Evolutionary conservation across 2,329 filamentous ascomycete genomes (phyloP), one percentile per base, ranked within the genome.

Genomic region (Xylogone sp.): DNA sequence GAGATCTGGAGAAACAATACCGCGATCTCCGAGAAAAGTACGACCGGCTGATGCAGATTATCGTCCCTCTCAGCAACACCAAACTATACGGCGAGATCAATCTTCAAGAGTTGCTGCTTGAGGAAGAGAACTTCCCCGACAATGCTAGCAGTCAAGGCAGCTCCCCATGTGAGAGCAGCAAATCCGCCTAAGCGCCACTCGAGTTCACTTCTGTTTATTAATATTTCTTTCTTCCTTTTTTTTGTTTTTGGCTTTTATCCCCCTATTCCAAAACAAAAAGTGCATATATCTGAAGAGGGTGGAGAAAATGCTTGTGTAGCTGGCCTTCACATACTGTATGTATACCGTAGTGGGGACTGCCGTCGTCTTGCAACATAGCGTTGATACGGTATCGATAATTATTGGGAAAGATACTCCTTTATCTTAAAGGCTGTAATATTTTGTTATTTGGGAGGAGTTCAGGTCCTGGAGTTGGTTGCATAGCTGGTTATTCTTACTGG

Each of bases 1-100:
- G 52, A 24, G 50, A 55, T 21, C 46, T 55, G 19, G 53, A 55
- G 21, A 43, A 47, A 9, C 53, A 55, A 21, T 52, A 47, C 20
- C 27, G 46, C 24, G 45, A 47, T 6, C 24, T 55, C 3, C 50
- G 52, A 29, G 42, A 29, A 34, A 45, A 45, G 22, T 24, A 45
- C 22, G 43, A 45, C 6, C 8, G 34, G n/a, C 34, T 39, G 12
- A 39, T 39, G 34, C 34, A 39, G 13, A 39, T 39, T 16, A 18
- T 39, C n/a, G 34, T 39, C 6, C 34, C 34, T 13, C 34, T 39
- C 34, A 39, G 34, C 34, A 39, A 39, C 34, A 16, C 34, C 34
- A 39, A 39, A 16, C 34, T 39, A 16, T 39, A 39, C 34, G 34
- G 34, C 10, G 34, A 39, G 13, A 5, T 39, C 5, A 39, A 39